Conservation (phyloP, 345 rosid species). For the Streptanthus diversifolius region DNA sequence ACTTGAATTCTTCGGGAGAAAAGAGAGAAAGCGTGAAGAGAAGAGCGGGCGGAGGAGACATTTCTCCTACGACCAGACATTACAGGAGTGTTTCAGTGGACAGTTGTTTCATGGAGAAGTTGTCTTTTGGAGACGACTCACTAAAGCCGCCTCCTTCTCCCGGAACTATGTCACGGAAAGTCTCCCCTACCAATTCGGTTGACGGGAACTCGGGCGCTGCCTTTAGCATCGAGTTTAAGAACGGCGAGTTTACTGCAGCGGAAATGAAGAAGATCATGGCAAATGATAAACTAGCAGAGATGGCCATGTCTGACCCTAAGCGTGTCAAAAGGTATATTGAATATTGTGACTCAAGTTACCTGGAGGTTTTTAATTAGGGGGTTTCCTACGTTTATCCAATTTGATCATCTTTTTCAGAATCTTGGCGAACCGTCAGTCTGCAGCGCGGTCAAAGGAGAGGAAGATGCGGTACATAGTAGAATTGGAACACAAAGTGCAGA, state of each 20-base stretch:
- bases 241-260: constrained; percentile 77
- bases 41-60: constrained; percentile 60
- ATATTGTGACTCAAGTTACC: neutral
- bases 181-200: constrained; percentile 59
- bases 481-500: constrained; percentile 95
- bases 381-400: neutral
- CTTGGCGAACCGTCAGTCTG: constrained; percentile 90
- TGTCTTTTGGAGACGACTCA: constrained; percentile 71
- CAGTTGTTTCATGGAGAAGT: constrained; percentile 71
- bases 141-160: constrained; percentile 82
- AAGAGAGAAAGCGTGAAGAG: constrained; percentile 81
- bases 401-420: constrained; percentile 45
- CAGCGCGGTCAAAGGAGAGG: constrained; percentile 95
- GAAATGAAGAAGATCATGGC: constrained; percentile 95
- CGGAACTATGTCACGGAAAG: constrained; percentile 58
- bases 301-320: constrained; percentile 81
- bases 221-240: constrained; percentile 85
- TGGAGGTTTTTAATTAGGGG: neutral
- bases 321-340: constrained; percentile 70
- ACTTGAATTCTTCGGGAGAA: constrained; percentile 40
- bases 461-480: constrained; percentile 91
- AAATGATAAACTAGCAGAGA: constrained; percentile 90
- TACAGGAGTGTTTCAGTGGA: constrained; percentile 92
- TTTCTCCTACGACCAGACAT: constrained; percentile 72
- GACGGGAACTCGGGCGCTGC: constrained; percentile 55